phyloP scores from a whole-genome alignment of 257 asterid species.

The Cinchona pubescens region DNA sequence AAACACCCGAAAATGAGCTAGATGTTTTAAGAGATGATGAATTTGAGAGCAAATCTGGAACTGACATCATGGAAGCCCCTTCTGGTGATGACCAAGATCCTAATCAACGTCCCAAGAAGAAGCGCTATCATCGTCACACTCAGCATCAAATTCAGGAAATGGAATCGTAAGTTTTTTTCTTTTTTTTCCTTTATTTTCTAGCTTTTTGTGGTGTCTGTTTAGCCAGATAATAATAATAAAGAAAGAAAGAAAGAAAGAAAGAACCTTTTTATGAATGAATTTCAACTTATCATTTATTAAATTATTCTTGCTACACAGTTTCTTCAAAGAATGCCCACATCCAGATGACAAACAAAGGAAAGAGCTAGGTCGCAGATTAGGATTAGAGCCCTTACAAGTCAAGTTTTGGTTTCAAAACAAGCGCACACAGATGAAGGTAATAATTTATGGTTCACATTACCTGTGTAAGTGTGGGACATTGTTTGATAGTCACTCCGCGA shows the following conservation, averaged over 20 bases:
- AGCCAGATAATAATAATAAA: no score
- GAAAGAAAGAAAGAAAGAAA: not conserved
- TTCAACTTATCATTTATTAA: not conserved
- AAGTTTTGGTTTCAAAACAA: constrained; percentile 97
- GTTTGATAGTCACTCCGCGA: no score
- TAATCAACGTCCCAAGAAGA: constrained; percentile 59
- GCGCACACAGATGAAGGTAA: constrained; percentile 54
- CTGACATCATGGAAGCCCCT: constrained; percentile 63
- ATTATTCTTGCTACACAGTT: constrained; percentile 1
- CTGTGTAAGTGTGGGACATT: no score
- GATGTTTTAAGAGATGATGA: constrained; percentile 64
- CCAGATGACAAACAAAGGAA: constrained; percentile 95
- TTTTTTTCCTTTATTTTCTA: not conserved
- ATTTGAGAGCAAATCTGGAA: constrained; percentile 58
- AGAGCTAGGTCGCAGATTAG: constrained; percentile 73
- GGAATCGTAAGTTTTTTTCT: constrained; percentile 52
- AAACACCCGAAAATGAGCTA: constrained; percentile 51
- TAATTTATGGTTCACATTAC: not conserved
- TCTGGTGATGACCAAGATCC: constrained; percentile 78
- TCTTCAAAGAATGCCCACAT: constrained; percentile 81
- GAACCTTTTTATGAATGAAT: not conserved
- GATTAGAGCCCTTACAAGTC: constrained; percentile 77
- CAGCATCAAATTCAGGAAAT: constrained; percentile 73
- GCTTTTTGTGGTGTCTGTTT: not conserved
- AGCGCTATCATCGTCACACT: constrained; percentile 77